Conservation (phyloP, 768 basidiomycete species). For the Ephemerocybe angulata region DNA sequence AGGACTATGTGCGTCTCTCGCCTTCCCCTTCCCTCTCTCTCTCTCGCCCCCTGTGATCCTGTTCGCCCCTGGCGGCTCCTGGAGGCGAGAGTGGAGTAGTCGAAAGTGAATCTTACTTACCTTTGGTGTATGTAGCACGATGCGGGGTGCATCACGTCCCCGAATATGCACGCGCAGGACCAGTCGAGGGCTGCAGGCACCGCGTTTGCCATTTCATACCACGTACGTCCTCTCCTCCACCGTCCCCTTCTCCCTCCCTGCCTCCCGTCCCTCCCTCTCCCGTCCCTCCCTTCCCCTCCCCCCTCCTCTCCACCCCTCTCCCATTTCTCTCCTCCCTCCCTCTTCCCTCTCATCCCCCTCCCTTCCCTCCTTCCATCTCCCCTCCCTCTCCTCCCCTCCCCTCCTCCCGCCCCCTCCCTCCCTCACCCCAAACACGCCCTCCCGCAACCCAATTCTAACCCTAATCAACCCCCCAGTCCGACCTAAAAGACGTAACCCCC, state of each 20-base stretch:
- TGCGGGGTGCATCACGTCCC: conserved; percentile 40
- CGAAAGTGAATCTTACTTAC: neutral
- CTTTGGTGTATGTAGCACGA: conserved; percentile 27
- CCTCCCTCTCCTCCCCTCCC: neutral
- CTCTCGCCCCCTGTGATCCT: conserved; percentile 1
- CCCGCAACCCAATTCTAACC: too few species aligned
- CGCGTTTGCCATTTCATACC: conserved; percentile 53
- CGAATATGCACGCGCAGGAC: conserved; percentile 54
- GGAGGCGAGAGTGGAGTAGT: neutral
- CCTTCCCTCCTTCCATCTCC: neutral
- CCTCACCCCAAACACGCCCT: too few species aligned
- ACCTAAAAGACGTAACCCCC: conserved; percentile 41
- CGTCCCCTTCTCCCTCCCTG: neutral
- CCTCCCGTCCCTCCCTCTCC: neutral
- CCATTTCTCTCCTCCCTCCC: conserved; percentile 16
- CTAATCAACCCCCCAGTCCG: conserved; percentile 31
- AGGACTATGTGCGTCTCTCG: conserved; percentile 37
- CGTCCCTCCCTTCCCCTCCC: too few species aligned
- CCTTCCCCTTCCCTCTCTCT: neutral
- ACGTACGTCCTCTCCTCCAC: conserved; percentile 24
- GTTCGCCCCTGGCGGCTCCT: neutral
- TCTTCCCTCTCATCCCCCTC: neutral
- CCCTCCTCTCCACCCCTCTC: neutral
- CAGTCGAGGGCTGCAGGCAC: conserved; percentile 50
- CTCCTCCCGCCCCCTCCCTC: neutral